Percentiles rank a stretch among this genome's conserved stretches.
Evolutionary conservation across 2,329 filamentous ascomycete species (phyloP).

Genomic region (Exophiala calicioides): DNA sequence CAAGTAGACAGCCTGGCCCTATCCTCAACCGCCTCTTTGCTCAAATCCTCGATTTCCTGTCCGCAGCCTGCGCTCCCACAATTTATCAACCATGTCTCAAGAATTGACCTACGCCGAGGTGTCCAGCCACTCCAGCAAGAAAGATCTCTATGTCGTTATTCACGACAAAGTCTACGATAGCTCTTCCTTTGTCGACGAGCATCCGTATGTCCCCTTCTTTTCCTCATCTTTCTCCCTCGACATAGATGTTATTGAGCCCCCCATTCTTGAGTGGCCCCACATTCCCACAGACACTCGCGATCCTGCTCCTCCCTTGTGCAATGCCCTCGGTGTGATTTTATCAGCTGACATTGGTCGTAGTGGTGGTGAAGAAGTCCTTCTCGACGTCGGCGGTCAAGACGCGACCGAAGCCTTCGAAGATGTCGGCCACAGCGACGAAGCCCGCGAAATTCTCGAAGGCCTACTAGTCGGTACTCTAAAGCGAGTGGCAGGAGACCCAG

Average conservation of each 20-base stretch:
- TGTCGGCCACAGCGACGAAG: conserved; percentile 98
- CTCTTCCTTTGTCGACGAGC: conserved; percentile 91
- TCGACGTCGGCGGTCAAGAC: conserved; percentile 94
- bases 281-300: conserved; percentile 12
- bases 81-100: conserved; percentile 49
- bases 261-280: conserved; percentile 22
- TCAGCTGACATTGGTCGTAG: too few relatives aligned
- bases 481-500: conserved; percentile 80
- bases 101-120: conserved; percentile 77
- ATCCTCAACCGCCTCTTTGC: not conserved
- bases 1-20: not conserved
- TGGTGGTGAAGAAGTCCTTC: conserved; percentile 95
- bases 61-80: not conserved
- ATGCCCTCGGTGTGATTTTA: not conserved
- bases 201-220: conserved; percentile 67
- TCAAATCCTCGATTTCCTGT: conserved; percentile 1
- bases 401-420: conserved; percentile 98
- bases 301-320: not conserved
- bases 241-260: conserved; percentile 8
- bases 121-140: conserved; percentile 85
- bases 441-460: conserved; percentile 84
- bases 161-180: conserved; percentile 96
- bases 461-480: conserved; percentile 76
- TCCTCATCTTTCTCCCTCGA: conserved; percentile 4
- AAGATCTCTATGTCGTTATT: conserved; percentile 84